Evolutionary conservation across 1,139 yeast species (phyloP).

Genomic region (Kurtzmaniella quercitrusa): DNA sequence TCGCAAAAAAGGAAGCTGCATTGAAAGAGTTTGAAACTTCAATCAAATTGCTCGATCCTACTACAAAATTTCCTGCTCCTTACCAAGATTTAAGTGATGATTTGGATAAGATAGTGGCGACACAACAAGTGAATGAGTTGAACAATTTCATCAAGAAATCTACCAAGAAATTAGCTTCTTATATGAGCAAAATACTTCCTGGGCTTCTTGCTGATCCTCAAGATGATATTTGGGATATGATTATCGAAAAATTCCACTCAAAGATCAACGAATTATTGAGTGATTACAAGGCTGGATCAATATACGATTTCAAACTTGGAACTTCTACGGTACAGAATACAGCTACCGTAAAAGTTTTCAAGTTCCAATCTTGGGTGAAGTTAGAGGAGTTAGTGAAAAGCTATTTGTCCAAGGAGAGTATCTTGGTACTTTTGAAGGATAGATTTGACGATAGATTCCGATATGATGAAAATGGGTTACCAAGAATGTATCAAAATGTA

Average conservation of each 20-base stretch:
- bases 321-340: constrained; percentile 40
- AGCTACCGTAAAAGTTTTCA: constrained; percentile 38
- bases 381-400: constrained; percentile 59
- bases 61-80: constrained; percentile 17
- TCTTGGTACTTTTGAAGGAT: constrained; percentile 56
- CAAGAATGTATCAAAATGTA: constrained; percentile 74
- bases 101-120: constrained; percentile 22
- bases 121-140: constrained; percentile 46
- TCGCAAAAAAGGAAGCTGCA: constrained; percentile 9
- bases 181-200: constrained; percentile 36
- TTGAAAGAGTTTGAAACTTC: constrained; percentile 14
- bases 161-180: constrained; percentile 34
- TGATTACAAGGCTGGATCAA: constrained; percentile 17
- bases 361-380: constrained; percentile 59
- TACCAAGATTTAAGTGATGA: constrained; percentile 16
- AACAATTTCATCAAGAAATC: constrained; percentile 30
- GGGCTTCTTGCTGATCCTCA: constrained; percentile 42
- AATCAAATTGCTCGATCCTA: constrained; percentile 19
- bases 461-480: constrained; percentile 79
- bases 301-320: constrained; percentile 64
- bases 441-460: constrained; percentile 79
- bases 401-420: constrained; percentile 54
- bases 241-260: constrained; percentile 44
- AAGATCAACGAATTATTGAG: constrained; percentile 23
- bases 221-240: constrained; percentile 58